Conservation (phyloP, 257 asterid genomes). For the Echites panduratus region DNA sequence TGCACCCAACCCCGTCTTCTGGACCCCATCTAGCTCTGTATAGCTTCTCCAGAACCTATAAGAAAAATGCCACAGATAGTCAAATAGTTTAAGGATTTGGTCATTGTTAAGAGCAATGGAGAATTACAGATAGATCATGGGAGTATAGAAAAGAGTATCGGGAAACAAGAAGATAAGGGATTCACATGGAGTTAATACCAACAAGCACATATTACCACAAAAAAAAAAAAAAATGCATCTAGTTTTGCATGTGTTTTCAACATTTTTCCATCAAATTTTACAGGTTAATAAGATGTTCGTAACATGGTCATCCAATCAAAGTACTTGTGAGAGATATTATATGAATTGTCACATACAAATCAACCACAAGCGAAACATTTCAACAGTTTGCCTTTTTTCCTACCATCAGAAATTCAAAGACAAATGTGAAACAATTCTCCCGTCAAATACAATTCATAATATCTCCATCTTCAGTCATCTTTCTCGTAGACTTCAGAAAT, state of each 20-base stretch:
- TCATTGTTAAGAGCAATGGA: background rate
- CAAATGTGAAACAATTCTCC: background rate
- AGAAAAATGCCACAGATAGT: constrained; percentile 11
- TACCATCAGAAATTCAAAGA: background rate
- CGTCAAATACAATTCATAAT: background rate
- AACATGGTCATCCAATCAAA: background rate
- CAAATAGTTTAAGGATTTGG: background rate
- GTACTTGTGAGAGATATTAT: background rate
- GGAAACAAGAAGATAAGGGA: background rate
- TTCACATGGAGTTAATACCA: background rate
- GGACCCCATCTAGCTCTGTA: constrained; percentile 86
- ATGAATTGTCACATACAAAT: background rate
- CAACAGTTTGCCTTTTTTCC: background rate
- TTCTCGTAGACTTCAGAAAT: background rate
- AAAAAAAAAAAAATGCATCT: background rate
- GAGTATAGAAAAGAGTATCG: background rate
- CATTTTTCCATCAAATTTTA: background rate
- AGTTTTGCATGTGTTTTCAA: no score
- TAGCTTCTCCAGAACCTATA: constrained; percentile 75
- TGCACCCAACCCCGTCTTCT: constrained; percentile 95
- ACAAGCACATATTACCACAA: background rate
- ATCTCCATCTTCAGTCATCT: background rate
- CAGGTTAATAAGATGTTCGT: background rate
- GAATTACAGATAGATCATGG: background rate
- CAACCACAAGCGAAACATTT: background rate